phyloP scores from a whole-genome alignment of 2,329 filamentous ascomycete species.

The Camptophora hylomeconis region DNA sequence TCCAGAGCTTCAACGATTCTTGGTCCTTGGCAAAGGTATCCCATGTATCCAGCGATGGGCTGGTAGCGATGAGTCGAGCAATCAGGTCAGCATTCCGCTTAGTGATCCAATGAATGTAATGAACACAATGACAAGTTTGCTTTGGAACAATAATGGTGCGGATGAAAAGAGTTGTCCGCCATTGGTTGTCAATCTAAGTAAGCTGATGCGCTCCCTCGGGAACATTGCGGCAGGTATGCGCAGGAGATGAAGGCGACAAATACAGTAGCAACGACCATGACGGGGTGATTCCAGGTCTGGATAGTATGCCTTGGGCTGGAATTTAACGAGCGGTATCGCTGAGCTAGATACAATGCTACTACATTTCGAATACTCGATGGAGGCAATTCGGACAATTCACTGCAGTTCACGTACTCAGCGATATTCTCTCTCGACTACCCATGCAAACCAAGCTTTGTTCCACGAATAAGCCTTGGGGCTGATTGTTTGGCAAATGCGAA shows the following conservation, averaged over 20 bases:
- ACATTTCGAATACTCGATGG: too few species aligned
- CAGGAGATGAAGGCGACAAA: background rate
- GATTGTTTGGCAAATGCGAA: too few species aligned
- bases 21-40: slow-evolving; percentile 6
- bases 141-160: slow-evolving; percentile 3
- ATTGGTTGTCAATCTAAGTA: slow-evolving; percentile 54
- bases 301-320: too few species aligned
- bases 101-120: slow-evolving; percentile 6
- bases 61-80: background rate
- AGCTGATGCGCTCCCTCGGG: slow-evolving; percentile 36
- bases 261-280: background rate
- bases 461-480: too few species aligned
- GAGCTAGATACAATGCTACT: too few species aligned
- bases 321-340: too few species aligned
- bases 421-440: too few species aligned
- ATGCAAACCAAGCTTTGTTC: too few species aligned
- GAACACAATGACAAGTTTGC: slow-evolving; percentile 37
- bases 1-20: slow-evolving; percentile 6
- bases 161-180: slow-evolving; percentile 38
- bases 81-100: slow-evolving; percentile 1
- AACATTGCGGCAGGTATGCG: slow-evolving; percentile 2
- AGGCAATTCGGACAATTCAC: too few species aligned
- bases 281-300: too few species aligned
- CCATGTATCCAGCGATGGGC: slow-evolving; percentile 6
- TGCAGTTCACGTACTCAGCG: too few species aligned